Base-by-base conservation (phyloP, 495 filamentous ascomycete species). In the Talaromyces ruber region DNA sequence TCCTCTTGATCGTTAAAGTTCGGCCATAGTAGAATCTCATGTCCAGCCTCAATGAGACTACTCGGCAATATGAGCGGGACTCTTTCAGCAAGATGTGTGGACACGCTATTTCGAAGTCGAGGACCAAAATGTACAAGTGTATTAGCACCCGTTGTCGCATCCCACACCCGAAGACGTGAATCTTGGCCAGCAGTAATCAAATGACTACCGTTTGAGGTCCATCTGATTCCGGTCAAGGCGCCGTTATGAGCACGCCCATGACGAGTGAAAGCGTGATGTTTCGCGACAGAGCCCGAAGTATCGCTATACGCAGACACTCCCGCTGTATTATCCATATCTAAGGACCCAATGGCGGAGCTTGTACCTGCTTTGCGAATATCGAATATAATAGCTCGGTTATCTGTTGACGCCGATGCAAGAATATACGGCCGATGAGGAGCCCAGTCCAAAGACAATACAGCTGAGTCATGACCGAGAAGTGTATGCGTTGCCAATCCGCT, bases 111-210 rank as follows among this genome's bases (percentile, higher is more conserved):
- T 58, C 83, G 84, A n/a, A 94, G 79, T 3, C 81, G 78, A 0
- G 90, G 89, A 0, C 91, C 91, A 65, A 95, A 95, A 72, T 85
- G 92, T 0, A 84, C 89, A 2, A 96, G 79, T 1, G 88, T 92
- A 66, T 97, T 96, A 7, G 85, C 88, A 12, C 92, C 91, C 0
- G 86, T 89, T 0, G 76, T 76, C 14, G 88, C 82, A 71, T 94
- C 82, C 93, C 92, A 96, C 3, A 95, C 90, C 3, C 92, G 82
- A 54, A 97, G 86, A 8, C 87, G 82, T 39, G 88, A 75, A 68
- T 97, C 93, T 59, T 91, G 88, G 5, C 93, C 92, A 1, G 86
- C 80, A 6, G 89, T 91, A 24, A 97, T 79, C 14, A 97, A 75
- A 61, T 88, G 82, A 14, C 71, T 72, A 7, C 92, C 91, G 71